A percentile compares a stretch with the other conserved stretches of the same genome.
Evolutionary conservation across 192 early-diverging fungal genomes (phyloP).

Genomic region (Jimgerdemannia flammicorona): DNA sequence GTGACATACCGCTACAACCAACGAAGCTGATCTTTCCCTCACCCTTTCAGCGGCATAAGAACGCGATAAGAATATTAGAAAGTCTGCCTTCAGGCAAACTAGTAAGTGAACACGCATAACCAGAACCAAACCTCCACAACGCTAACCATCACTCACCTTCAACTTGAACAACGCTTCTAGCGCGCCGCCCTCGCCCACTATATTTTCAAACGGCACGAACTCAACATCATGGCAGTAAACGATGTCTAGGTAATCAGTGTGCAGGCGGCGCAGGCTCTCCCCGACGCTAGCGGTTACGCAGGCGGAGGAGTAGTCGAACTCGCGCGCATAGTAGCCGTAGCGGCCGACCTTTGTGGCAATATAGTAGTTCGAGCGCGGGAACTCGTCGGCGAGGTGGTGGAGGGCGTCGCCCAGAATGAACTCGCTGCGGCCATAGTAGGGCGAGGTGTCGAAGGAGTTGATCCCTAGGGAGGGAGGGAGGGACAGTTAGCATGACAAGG

Average conservation of each 20-base stretch:
- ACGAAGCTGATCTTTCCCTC: slow-evolving; percentile 61
- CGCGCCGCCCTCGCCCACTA: slow-evolving; percentile 41
- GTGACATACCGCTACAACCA: slow-evolving; percentile 56
- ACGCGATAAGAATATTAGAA: background rate
- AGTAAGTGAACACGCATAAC: slow-evolving; percentile 2
- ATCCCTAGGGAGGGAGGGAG: slow-evolving; percentile 37
- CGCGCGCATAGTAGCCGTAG: slow-evolving; percentile 54
- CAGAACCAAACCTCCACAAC: background rate
- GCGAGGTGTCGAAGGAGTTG: slow-evolving; percentile 68
- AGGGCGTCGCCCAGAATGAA: slow-evolving; percentile 60
- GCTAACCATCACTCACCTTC: slow-evolving; percentile 24
- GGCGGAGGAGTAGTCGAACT: slow-evolving; percentile 63
- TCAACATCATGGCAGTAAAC: slow-evolving; percentile 77
- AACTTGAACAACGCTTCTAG: slow-evolving; percentile 51
- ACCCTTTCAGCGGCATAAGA: slow-evolving; percentile 14
- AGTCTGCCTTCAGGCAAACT: background rate
- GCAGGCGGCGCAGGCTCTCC: slow-evolving; percentile 55
- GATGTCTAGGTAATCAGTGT: slow-evolving; percentile 66
- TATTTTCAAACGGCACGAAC: slow-evolving; percentile 56
- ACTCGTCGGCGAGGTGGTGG: slow-evolving; percentile 34
- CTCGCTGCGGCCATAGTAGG: slow-evolving; percentile 71
- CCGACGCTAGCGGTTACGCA: slow-evolving; percentile 45
- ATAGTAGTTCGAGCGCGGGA: slow-evolving; percentile 62
- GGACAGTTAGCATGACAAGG: background rate
- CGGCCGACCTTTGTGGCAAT: slow-evolving; percentile 72